phyloP scores from a whole-genome alignment of 1,139 yeast genomes.

The Nakaseomyces bracarensis region DNA sequence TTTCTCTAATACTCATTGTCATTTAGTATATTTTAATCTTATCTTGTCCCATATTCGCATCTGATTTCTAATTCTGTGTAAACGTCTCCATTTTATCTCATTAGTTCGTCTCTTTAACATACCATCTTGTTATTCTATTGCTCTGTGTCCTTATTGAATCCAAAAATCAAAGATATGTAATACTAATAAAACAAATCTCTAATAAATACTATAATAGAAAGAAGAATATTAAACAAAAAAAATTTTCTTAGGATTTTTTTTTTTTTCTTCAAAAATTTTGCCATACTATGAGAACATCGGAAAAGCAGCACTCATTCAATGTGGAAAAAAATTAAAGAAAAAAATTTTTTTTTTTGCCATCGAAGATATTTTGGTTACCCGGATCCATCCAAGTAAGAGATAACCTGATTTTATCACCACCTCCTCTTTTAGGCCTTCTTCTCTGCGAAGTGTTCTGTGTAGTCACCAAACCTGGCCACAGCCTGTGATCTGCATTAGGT shows the following conservation, averaged over 20 bases:
- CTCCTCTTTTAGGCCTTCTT: too few relatives aligned
- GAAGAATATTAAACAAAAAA: not conserved
- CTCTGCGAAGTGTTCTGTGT: too few relatives aligned
- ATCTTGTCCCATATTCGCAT: too few relatives aligned
- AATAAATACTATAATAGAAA: not conserved
- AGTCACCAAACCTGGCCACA: too few relatives aligned
- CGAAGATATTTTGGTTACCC: not conserved
- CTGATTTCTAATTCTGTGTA: not conserved
- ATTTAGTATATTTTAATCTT: too few relatives aligned
- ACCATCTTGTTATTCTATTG: conserved; percentile 8
- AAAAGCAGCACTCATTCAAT: too few relatives aligned
- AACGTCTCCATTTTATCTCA: not conserved
- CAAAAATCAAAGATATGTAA: not conserved
- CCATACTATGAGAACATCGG: too few relatives aligned
- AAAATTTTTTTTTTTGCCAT: not conserved
- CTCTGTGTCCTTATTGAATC: conserved; percentile 5
- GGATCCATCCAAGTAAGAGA: not conserved
- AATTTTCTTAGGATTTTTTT: too few relatives aligned
- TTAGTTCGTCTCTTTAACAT: not conserved
- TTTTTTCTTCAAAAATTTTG: not conserved
- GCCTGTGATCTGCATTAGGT: too few relatives aligned
- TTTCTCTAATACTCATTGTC: too few relatives aligned
- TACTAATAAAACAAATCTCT: too few relatives aligned
- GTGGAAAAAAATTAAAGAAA: too few relatives aligned
- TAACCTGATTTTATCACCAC: not conserved